phyloP scores from a whole-genome alignment of 768 basidiomycete species.

The Panaeolus papilionaceus region DNA sequence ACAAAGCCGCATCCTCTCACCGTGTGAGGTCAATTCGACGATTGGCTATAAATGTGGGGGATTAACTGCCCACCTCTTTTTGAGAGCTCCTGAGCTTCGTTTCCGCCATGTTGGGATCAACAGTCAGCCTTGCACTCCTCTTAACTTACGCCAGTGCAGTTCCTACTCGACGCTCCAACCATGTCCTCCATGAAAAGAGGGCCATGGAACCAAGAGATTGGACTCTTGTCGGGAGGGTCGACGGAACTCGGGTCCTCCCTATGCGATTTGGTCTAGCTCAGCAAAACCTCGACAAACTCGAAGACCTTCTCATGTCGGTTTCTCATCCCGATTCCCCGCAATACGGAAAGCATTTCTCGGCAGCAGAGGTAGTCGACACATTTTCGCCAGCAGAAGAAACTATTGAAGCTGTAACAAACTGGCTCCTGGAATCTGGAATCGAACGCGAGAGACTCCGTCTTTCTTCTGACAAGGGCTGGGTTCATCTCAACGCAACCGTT shows the following conservation, averaged over 20 bases:
- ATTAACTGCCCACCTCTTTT: background rate
- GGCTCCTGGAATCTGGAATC: constrained; percentile 52
- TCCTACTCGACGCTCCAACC: constrained; percentile 25
- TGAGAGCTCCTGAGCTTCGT: constrained; percentile 1
- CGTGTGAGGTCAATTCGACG: background rate
- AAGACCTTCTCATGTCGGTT: constrained; percentile 51
- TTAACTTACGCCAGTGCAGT: constrained; percentile 18
- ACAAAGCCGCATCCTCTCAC: background rate
- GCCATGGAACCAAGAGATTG: constrained; percentile 36
- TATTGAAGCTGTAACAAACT: constrained; percentile 46
- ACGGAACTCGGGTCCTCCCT: constrained; percentile 40
- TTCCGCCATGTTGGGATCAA: background rate
- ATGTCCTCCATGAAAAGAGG: constrained; percentile 37
- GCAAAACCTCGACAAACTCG: constrained; percentile 49
- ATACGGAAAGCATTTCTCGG: constrained; percentile 57
- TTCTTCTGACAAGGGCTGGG: constrained; percentile 46
- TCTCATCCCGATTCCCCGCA: constrained; percentile 56
- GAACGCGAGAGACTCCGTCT: constrained; percentile 42
- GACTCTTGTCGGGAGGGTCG: constrained; percentile 30
- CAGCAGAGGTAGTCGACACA: constrained; percentile 47
- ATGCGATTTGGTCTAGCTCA: constrained; percentile 57
- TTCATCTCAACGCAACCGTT: constrained; percentile 47
- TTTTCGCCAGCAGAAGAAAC: constrained; percentile 53
- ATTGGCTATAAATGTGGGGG: background rate
- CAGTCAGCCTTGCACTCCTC: constrained; percentile 9